A percentile compares a stretch with the other conserved stretches of the same genome.
phyloP scores from a whole-genome alignment of 495 filamentous ascomycete genomes.

The Annulohypoxylon nitens region DNA sequence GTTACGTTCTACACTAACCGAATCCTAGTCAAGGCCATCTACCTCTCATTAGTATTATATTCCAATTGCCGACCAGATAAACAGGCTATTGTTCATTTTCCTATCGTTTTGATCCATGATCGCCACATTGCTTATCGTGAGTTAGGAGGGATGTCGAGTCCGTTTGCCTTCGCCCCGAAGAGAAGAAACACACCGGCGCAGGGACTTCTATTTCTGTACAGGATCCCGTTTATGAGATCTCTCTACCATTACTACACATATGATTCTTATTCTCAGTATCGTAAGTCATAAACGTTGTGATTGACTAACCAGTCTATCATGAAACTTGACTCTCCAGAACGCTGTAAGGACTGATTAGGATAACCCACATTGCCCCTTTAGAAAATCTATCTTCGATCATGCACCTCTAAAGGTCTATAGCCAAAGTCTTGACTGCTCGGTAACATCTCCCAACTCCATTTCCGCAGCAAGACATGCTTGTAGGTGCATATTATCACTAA shows the following conservation, averaged over 20 bases:
- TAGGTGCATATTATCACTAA: background rate
- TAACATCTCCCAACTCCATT: background rate
- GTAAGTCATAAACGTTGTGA: background rate
- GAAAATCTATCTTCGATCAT: slow-evolving; percentile 21
- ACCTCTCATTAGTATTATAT: background rate
- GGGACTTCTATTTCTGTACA: background rate
- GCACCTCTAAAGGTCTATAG: slow-evolving; percentile 35
- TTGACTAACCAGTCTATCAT: background rate
- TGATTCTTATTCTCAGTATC: background rate
- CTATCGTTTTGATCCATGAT: slow-evolving; percentile 7
- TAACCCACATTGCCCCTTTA: background rate
- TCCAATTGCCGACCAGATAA: slow-evolving; percentile 18
- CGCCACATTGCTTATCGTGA: background rate
- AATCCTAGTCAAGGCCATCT: background rate
- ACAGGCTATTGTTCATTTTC: slow-evolving; percentile 23
- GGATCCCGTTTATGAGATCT: background rate
- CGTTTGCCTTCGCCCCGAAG: too few relatives aligned
- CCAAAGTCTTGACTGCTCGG: background rate
- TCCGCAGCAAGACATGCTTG: background rate
- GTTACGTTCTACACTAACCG: slow-evolving; percentile 18
- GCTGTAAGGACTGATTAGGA: slow-evolving; percentile 6
- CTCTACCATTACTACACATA: background rate
- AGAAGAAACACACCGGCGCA: background rate
- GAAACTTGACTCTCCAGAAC: background rate
- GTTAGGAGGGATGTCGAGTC: background rate